Evolutionary conservation across 805 yeast species (phyloP), one percentile per base, ranked within the genome.

Genomic region (Ogataea parapolymorpha): DNA sequence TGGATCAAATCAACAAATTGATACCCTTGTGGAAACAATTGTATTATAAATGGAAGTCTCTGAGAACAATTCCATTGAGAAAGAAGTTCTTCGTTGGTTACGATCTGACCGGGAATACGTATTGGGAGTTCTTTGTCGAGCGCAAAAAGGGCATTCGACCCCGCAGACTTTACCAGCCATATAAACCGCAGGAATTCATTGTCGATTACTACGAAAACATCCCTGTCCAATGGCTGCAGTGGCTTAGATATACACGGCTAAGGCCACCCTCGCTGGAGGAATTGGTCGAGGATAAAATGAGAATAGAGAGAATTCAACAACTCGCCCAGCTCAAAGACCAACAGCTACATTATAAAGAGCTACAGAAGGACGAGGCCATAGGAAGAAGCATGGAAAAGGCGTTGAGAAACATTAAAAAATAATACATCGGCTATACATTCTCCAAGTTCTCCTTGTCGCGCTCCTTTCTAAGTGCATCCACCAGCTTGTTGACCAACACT

Each of bases 51-150:
- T 85, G 81, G 78, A 75, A 72, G 51, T 72, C 89, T 0, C 60
- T 83, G 4, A 63, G 81, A 32, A 73, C 68, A 32, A 70, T 85
- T 3, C 95, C 95, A 0, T 79, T 85, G 59, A 71, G 95, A 29
- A 72, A 71, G 40, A 72, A 70, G 56, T 85, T 80, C 66, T 85
- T 85, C 51, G 70, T 80, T 8, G 85, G 88, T 2, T 85, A 84
- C 55, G 95, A 86, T 55, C 67, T 87, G n/a, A 79, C 78, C 28
- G 95, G 93, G 2, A 86, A 86, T 59, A 79, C 91, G 2, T 86
- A 82, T 64, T 86, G 95, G 95, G 95, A 86, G 58, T 80, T 82
- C 61, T 70, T 71, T 37, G 66, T 75, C 18, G 79, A 77, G 45
- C 71, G 73, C 51, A 55, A 58, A 9, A 16, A 22, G 11, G 36